These are phyloP conservation scores for Phytophthora cactorum DNA, from an alignment of 352 stramenopile genomes.

Conservation along the genomic window DNA sequence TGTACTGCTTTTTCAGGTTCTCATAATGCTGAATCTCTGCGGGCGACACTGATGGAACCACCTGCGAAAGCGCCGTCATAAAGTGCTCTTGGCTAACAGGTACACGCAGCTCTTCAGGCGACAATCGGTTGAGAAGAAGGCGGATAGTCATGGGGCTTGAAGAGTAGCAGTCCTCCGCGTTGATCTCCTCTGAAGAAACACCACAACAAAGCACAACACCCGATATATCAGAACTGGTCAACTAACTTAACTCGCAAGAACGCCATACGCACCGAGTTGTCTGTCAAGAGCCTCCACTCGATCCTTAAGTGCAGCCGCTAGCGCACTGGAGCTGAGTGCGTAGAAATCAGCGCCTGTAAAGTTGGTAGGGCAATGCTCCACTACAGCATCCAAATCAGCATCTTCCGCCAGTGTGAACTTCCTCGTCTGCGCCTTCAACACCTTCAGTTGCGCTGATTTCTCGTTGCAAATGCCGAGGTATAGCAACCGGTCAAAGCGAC, in stretches of 20 bases:
- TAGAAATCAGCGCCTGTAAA: constrained; percentile 90
- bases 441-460: constrained; percentile 73
- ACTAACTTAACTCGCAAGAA: constrained; percentile 5
- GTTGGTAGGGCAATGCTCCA: constrained; percentile 68
- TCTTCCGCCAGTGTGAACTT: constrained; percentile 74
- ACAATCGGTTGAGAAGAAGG: constrained; percentile 69
- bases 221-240: constrained; percentile 19
- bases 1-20: constrained; percentile 87
- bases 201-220: constrained; percentile 10
- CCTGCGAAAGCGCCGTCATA: constrained; percentile 51
- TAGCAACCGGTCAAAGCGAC: constrained; percentile 86
- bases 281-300: constrained; percentile 67
- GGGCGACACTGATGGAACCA: constrained; percentile 86
- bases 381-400: constrained; percentile 65
- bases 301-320: constrained; percentile 82
- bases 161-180: constrained; percentile 82
- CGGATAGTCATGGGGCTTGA: constrained; percentile 74
- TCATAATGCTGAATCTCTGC: constrained; percentile 91
- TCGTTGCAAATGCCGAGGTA: constrained; percentile 87
- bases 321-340: constrained; percentile 78
- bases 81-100: constrained; percentile 68
- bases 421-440: constrained; percentile 84
- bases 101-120: constrained; percentile 66
- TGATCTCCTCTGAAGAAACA: constrained; percentile 56
- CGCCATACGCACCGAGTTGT: constrained; percentile 56